Conservation (phyloP, 345 rosid species). For the Moringa oleifera region DNA sequence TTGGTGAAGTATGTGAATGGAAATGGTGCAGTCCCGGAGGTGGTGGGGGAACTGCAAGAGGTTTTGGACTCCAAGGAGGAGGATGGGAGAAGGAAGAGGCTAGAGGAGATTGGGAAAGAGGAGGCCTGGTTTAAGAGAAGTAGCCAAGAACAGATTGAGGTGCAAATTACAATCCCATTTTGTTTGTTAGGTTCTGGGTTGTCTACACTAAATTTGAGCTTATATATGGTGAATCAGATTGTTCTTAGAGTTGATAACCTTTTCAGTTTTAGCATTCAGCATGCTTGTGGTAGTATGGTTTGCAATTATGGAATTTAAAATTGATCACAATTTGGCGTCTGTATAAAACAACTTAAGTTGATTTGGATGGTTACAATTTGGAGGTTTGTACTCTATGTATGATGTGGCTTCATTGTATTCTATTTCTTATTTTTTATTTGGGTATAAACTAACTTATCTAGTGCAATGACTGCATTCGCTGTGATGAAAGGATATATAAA, state of each 20-base stretch:
- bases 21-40: conserved; percentile 26
- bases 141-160: conserved; percentile 49
- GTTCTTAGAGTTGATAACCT: too few species aligned
- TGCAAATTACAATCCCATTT: conserved; percentile 10
- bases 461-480: too few species aligned
- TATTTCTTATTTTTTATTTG: too few species aligned
- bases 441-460: too few species aligned
- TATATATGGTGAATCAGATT: neutral
- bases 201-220: neutral
- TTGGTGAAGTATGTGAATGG: conserved; percentile 62
- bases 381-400: neutral
- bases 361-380: neutral
- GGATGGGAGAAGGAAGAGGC: conserved; percentile 73
- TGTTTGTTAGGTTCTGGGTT: neutral
- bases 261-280: too few species aligned
- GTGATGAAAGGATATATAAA: neutral
- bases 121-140: conserved; percentile 85
- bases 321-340: too few species aligned
- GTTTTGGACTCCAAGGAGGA: conserved; percentile 31
- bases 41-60: conserved; percentile 19
- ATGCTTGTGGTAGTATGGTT: neutral
- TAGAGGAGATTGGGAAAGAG: conserved; percentile 93
- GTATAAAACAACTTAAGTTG: too few species aligned
- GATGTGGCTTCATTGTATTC: neutral
- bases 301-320: too few species aligned